A percentile compares a stretch with the other conserved stretches of the same genome.
Conservation (phyloP, 2,329 filamentous ascomycete species). For the Colletotrichum sp. region DNA sequence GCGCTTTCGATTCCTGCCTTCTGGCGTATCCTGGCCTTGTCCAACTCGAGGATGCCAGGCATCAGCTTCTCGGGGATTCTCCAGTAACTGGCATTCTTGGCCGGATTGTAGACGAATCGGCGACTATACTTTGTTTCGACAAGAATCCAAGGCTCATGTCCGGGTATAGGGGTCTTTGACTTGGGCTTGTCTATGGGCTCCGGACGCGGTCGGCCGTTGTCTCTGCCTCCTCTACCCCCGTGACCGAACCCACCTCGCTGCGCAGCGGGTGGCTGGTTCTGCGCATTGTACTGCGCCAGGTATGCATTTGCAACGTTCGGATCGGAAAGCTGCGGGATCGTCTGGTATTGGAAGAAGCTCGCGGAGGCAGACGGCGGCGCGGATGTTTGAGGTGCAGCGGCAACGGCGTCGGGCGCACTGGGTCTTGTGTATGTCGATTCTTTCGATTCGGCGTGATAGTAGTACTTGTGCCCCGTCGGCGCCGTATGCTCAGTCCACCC, state of each 20-base stretch:
- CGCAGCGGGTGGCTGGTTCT: constrained; percentile 40
- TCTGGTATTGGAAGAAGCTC: constrained; percentile 48
- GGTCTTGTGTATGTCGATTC: constrained; percentile 88
- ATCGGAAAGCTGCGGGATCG: constrained; percentile 53
- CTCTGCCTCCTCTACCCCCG: constrained; percentile 55
- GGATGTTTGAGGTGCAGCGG: neutral
- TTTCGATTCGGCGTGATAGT: constrained; percentile 82
- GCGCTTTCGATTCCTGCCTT: constrained; percentile 44
- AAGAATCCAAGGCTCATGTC: constrained; percentile 84
- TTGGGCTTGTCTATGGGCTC: constrained; percentile 82
- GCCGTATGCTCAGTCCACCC: constrained; percentile 96
- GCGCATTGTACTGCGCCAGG: constrained; percentile 57
- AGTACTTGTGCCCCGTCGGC: constrained; percentile 86
- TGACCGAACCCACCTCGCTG: constrained; percentile 46
- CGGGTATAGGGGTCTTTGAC: constrained; percentile 78
- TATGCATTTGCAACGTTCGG: constrained; percentile 66
- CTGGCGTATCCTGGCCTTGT: constrained; percentile 72
- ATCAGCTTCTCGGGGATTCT: constrained; percentile 88
- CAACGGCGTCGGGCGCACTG: constrained; percentile 34
- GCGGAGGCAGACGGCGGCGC: constrained; percentile 28
- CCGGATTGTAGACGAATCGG: constrained; percentile 87
- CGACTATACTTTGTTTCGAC: constrained; percentile 92
- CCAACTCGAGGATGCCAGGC: constrained; percentile 75
- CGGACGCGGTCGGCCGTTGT: constrained; percentile 57
- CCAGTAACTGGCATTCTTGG: constrained; percentile 92